Evolutionary conservation across 2,329 filamentous ascomycete species (phyloP), one percentile per base, ranked within the genome.

Genomic region (Pyrenophora tritici-repentis): DNA sequence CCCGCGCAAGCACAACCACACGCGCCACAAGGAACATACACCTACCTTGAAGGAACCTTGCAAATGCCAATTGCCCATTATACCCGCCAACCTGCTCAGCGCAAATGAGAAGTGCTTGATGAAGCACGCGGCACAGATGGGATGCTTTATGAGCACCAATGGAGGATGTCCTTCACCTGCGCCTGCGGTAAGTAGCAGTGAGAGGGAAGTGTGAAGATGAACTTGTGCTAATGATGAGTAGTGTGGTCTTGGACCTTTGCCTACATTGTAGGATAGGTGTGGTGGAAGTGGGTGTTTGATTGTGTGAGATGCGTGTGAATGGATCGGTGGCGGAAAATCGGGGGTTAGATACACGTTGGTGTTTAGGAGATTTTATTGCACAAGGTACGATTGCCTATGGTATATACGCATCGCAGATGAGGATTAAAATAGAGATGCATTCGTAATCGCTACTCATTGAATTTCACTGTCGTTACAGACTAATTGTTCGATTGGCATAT

Each of bases 21-120:
- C 58, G 7, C 56, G 53, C 13, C 61, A 55, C 8, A 62, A 62
- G 14, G 67, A 66, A 47, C 65, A 56, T 2, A 68, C 63, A 6
- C 67, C 67, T 2, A 61, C 53, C 1, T 71, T 71, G 50, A 65
- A 63, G 36, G 17, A 40, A 12, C 18, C 31, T 10, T 71, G 67
- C 41, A 51, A 66, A 9, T 71, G 66, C 39, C 17, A 46, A 7
- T 58, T 58, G 45, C 63, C 67, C 1, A 50, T 71, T 26, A 52
- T 71, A 10, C 67, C 67, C 1, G 47, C 58, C 29, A 58, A 66
- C 39, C 29, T 62, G 50, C 53, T 71, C 36, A 60, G 45, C 17
- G 46, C 49, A 12, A 56, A 59, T 7, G 65, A 71, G 57, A 58
- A 43, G 44, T 62, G 59, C 42, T 44, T 56, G 38, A 58, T 62